These are phyloP conservation scores for Castanea mollissima DNA, from an alignment of 306 rosid species.

Conservation along the genomic window DNA sequence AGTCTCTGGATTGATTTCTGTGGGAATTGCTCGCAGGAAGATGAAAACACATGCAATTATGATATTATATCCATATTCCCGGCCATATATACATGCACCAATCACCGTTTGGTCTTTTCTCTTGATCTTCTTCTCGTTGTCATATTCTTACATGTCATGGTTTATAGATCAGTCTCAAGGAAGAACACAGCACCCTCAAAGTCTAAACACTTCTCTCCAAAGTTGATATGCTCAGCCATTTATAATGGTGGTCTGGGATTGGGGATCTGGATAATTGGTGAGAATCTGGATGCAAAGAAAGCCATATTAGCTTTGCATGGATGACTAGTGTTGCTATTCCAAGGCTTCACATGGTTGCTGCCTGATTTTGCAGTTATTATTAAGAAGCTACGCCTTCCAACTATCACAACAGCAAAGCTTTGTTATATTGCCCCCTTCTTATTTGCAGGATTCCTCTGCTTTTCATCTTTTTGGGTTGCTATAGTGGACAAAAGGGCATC, in stretches of 20 bases:
- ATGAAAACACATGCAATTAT: neutral
- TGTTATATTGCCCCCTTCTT: slow-evolving; percentile 3
- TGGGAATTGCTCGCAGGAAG: neutral
- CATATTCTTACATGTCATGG: slow-evolving; percentile 4
- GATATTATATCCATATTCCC: neutral
- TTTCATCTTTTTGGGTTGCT: slow-evolving; percentile 19
- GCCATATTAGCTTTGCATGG: slow-evolving; percentile 8
- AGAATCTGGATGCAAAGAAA: slow-evolving; percentile 1
- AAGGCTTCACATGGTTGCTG: slow-evolving; percentile 28
- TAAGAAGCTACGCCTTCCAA: slow-evolving; percentile 3
- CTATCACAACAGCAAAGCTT: neutral
- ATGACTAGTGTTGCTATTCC: slow-evolving; percentile 13
- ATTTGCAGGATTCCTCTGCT: slow-evolving; percentile 4
- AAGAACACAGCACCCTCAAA: neutral
- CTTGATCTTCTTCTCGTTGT: slow-evolving; percentile 19
- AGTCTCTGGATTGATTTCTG: slow-evolving; percentile 11
- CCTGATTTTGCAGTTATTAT: neutral
- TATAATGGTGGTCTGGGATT: slow-evolving; percentile 18
- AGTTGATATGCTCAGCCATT: neutral
- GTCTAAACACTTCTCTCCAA: neutral
- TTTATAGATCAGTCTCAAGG: neutral
- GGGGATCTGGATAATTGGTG: slow-evolving; percentile 16
- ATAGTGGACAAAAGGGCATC: neutral
- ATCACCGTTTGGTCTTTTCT: slow-evolving; percentile 3
- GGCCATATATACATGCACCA: slow-evolving; percentile 22